Evolutionary conservation across 2,329 filamentous ascomycete species (phyloP), one percentile per base, ranked within the genome.

Genomic region (Clathrospora elynae): DNA sequence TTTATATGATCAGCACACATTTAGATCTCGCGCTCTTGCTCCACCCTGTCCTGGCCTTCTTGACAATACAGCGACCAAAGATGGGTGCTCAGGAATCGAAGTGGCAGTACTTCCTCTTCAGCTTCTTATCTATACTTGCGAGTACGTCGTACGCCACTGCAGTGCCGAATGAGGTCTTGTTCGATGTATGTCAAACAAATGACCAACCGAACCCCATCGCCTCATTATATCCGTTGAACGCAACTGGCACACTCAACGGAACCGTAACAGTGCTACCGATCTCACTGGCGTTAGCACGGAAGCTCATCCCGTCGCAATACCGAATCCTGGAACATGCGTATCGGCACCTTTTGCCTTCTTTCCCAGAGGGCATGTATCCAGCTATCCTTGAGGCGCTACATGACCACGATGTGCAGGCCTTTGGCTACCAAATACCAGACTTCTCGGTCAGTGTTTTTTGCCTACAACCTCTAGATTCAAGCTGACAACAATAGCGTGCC

Each of bases 171-270:
- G 41, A 47, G 28, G 10, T 11, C 5, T 28, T 30, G 4, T 5
- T 32, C 14, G 34, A 35, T 12, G 20, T 44, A 6, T 71, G 68
- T 42, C 51, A 55, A 11, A 58, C 59, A 4, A 26, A 59, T 23
- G 62, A 66, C 31, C 61, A 61, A 42, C 71, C 74, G n/a, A 82
- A 82, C 45, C 75, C 76, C 4, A 73, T 81, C 48, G 72, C 72
- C 2, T 61, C 69, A 4, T 42, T 69, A 13, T 79, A 78, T 44
- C 76, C 77, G 2, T 64, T 70, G 19, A 70, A 74, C 18, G 71
- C 75, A 9, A 81, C 77, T 0, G 79, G 79, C 3, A 76, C 76
- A 0, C 61, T 82, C 16, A 83, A 83, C 59, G 76, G 74, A 30
- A 82, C 79, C 0, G 64, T 80, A 1, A 68, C 73, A 13, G 70